Base-by-base conservation (phyloP, 345 rosid species). In the Populus davidiana region DNA sequence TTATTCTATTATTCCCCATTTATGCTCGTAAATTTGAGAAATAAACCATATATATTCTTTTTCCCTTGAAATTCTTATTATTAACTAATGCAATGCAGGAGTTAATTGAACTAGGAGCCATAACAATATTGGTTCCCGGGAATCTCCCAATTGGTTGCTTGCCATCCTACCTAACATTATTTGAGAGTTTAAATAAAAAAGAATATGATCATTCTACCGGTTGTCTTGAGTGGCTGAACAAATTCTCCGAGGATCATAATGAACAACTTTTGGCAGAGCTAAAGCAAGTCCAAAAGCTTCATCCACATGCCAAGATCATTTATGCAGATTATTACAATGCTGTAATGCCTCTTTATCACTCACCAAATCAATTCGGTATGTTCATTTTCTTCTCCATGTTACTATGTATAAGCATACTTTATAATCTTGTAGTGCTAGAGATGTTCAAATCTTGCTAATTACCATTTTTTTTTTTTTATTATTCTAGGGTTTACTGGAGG, bases 241-340 rank as follows among this genome's bases (percentile, higher is more conserved):
- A 83, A 31, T 84, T 90, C 14, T 69, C 83, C 0, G 49, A 75
- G 43, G 21, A 85, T 78, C 88, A 90, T 76, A 86, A 90, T 2
- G 36, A 82, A 23, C 49, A 62, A 31, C 90, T 90, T 7, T 81
- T 79, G 43, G 20, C 14, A 64, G 83, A 81, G 64, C 75, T 86
- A 6, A 4, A 72, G 20, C 23, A 31, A 43, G 69, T 86, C 6
- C 77, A 27, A 20, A 35, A 62, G 61, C 80, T 84, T 5, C 77
- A 83, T 59, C 87, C 90, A 44, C 68, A 44, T 75, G 69, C 72
- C 64, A 84, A 77, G 47, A 85, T 89, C 38, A 81, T 86, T 14
- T 90, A 90, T 18, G 94, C 90, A 5, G 91, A 89, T 65, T 86
- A 89, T 73, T 91, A 89, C 23, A 70, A 84, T 49, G 86, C 91